Evolutionary conservation across 495 filamentous ascomycete genomes (phyloP).

Genomic region (Aspergillus kassunensis): DNA sequence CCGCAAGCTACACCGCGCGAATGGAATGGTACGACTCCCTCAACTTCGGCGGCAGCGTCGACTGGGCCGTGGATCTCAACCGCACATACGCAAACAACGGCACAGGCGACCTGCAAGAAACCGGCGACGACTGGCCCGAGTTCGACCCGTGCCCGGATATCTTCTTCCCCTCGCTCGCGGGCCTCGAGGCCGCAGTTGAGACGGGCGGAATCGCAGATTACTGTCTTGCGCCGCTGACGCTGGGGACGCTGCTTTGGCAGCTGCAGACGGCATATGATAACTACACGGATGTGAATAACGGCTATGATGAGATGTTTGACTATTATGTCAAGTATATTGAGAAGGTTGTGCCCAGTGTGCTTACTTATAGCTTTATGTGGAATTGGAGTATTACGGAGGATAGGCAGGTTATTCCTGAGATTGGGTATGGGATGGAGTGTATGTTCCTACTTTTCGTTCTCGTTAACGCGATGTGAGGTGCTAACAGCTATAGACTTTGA

Average conservation of each 20-base stretch:
- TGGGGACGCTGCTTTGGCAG: not conserved
- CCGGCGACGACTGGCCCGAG: not conserved
- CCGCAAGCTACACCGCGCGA: not conserved
- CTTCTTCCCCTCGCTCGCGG: not conserved
- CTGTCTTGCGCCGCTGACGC: not conserved
- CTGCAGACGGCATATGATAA: not conserved
- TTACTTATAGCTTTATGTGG: not conserved
- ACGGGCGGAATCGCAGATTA: not conserved
- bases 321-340: slow-evolving; percentile 1
- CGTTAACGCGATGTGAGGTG: no score
- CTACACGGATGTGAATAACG: slow-evolving; percentile 4
- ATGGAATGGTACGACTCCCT: not conserved
- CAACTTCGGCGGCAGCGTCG: not conserved
- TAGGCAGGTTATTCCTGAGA: not conserved
- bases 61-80: slow-evolving; percentile 1
- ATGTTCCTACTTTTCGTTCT: not conserved
- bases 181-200: not conserved
- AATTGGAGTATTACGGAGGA: not conserved
- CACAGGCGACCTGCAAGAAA: not conserved
- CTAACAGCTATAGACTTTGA: slow-evolving; percentile 3
- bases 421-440: not conserved
- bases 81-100: not conserved
- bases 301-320: slow-evolving; percentile 1
- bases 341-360: not conserved
- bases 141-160: not conserved